Evolutionary conservation across 805 yeast species (phyloP), one percentile per base, ranked within the genome.

Genomic region (Ogataea trehalophila): DNA sequence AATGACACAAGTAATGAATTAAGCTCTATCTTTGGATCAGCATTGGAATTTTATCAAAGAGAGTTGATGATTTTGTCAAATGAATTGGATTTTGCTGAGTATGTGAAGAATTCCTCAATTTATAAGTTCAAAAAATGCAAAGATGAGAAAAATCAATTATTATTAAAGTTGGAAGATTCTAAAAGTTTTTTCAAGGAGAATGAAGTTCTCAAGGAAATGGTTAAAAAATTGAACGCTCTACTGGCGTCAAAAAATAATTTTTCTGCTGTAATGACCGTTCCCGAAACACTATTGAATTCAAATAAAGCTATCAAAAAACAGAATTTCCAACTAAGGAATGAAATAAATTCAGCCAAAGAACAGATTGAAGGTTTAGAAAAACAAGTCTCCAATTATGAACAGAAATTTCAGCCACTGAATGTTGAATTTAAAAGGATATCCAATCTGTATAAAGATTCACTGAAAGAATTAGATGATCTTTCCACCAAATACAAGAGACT

Each of bases 51-150:
- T 53, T 80, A 76, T 49, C 77, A 77, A 46, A 68, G 87, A 47
- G 87, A 84, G 56, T 64, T 82, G 15, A 60, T 83, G 46, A 67
- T 83, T 35, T 55, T 73, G 48, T 73, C 74, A 44, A 84, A 83
- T 59, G 89, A 83, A 58, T 66, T 80, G 36, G 84, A 81, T 42
- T 83, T 84, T 55, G 69, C 79, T 4, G 71, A 73, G 42, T 81
- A 77, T 60, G 58, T 80, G 54, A 77, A 76, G 42, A 69, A 75
- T 43, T 67, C 78, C 49, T 70, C 44, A 20, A 31, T 50, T 18
- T 9, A 20, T 7, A 41, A 43, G 20, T 38, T 44, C 26, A 42
- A 63, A 33, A 60, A 70, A 6, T 58, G 65, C n/a, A 56, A 62
- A 17, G 56, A 63, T 23, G 56, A 72, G 45, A 66, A 63, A 37